Percentiles rank a stretch among this genome's conserved stretches.
Conservation (phyloP, 140 eudicot species). For the Flaveria floridana region DNA sequence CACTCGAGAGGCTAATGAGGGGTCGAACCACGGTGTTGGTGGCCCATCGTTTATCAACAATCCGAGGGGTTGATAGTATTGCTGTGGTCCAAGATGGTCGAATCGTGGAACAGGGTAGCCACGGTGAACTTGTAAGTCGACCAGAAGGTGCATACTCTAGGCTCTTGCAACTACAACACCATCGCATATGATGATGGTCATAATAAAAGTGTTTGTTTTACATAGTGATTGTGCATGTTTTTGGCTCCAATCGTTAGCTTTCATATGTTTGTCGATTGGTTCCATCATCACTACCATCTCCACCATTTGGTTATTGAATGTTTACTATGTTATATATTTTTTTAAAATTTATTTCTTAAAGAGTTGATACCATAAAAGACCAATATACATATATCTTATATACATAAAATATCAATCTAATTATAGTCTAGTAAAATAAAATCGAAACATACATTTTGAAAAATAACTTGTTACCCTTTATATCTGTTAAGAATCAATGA, state of each 20-base stretch:
- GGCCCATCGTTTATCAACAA: constrained; percentile 87
- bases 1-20: constrained; percentile 86
- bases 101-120: constrained; percentile 90
- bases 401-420: too few species aligned
- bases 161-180: constrained; percentile 81
- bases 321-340: constrained; percentile 26
- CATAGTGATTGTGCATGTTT: constrained; percentile 43
- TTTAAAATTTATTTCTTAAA: not conserved
- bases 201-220: constrained; percentile 15
- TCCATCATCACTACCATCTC: constrained; percentile 32
- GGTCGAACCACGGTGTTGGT: constrained; percentile 85
- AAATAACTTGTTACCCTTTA: too few species aligned
- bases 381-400: not conserved
- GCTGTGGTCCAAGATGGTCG: constrained; percentile 89
- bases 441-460: too few species aligned
- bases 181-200: constrained; percentile 50
- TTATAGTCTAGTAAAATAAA: too few species aligned
- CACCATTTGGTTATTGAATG: constrained; percentile 38
- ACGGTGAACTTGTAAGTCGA: constrained; percentile 69
- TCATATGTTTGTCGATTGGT: constrained; percentile 38
- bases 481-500: too few species aligned
- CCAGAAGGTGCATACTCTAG: constrained; percentile 91
- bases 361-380: not conserved
- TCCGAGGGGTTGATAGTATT: constrained; percentile 75
- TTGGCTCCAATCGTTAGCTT: constrained; percentile 33